Conservation (phyloP, 2,329 filamentous ascomycete species). For the Beauveria scarabaeidicola region DNA sequence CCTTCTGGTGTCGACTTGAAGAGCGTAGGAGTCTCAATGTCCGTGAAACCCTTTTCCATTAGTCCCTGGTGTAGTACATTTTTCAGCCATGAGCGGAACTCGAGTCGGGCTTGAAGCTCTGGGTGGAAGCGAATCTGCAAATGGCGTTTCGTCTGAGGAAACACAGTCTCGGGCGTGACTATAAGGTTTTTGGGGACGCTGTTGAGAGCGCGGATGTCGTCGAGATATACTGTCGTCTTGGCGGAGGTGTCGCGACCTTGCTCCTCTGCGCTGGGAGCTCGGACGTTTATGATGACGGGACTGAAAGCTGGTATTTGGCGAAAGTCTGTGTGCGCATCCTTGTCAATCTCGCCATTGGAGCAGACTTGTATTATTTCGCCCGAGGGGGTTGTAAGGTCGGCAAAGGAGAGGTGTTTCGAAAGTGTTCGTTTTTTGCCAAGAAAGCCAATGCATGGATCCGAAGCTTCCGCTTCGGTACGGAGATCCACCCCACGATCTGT, state of each 20-base stretch:
- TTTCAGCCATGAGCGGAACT: slow-evolving; percentile 56
- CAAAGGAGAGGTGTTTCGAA: slow-evolving; percentile 63
- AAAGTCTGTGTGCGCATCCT: slow-evolving; percentile 32
- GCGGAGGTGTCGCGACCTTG: slow-evolving; percentile 17
- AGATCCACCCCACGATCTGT: slow-evolving; percentile 22
- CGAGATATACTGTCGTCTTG: slow-evolving; percentile 56
- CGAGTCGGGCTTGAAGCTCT: slow-evolving; percentile 57
- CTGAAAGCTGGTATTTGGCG: slow-evolving; percentile 40
- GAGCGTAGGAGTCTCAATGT: slow-evolving; percentile 85
- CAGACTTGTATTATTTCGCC: slow-evolving; percentile 38
- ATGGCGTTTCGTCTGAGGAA: slow-evolving; percentile 67
- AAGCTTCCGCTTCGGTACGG: slow-evolving; percentile 13
- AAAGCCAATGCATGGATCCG: slow-evolving; percentile 53
- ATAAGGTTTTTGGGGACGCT: slow-evolving; percentile 54
- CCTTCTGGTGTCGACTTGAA: slow-evolving; percentile 98
- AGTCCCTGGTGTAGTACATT: slow-evolving; percentile 46
- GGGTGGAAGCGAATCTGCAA: slow-evolving; percentile 73
- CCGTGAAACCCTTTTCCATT: slow-evolving; percentile 51
- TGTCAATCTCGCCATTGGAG: slow-evolving; percentile 29
- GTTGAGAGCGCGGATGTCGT: slow-evolving; percentile 34
- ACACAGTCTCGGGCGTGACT: slow-evolving; percentile 64
- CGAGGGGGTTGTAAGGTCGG: slow-evolving; percentile 38
- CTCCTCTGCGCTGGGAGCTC: slow-evolving; percentile 18
- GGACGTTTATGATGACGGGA: slow-evolving; percentile 42
- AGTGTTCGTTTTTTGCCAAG: slow-evolving; percentile 60